A percentile compares a stretch with the other conserved stretches of the same genome.
phyloP scores from a whole-genome alignment of 371 early-diverging fungal species.

The Zychaea mexicana region DNA sequence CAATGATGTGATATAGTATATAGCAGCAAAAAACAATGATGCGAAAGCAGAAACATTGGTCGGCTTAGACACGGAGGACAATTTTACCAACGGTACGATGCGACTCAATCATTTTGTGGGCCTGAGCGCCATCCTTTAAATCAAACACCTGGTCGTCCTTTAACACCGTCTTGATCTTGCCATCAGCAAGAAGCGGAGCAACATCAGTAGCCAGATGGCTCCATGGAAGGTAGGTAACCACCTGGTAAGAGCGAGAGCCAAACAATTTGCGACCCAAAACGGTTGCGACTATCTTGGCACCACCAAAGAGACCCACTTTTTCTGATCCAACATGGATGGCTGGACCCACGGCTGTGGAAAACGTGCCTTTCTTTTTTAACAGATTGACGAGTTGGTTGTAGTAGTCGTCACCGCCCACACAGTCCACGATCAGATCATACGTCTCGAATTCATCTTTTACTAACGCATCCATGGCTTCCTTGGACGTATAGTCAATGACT shows the following conservation, averaged over 20 bases:
- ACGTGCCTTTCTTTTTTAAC: slow-evolving; percentile 38
- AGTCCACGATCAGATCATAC: slow-evolving; percentile 52
- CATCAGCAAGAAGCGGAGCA: slow-evolving; percentile 3
- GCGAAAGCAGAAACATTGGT: too few species aligned
- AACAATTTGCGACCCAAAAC: slow-evolving; percentile 11
- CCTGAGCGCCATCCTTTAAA: slow-evolving; percentile 43
- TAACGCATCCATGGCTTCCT: slow-evolving; percentile 27
- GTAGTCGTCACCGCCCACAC: slow-evolving; percentile 57
- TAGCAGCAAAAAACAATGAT: too few species aligned
- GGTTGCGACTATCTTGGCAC: slow-evolving; percentile 6
- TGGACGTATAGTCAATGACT: slow-evolving; percentile 57
- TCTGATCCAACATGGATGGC: slow-evolving; percentile 22
- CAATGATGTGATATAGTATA: too few species aligned
- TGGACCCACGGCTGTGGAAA: slow-evolving; percentile 49
- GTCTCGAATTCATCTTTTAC: slow-evolving; percentile 17
- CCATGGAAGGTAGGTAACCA: slow-evolving; percentile 16
- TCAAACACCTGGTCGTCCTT: slow-evolving; percentile 17
- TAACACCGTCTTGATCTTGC: slow-evolving; percentile 12
- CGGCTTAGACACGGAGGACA: slow-evolving; percentile 38
- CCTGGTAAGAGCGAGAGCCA: slow-evolving; percentile 13
- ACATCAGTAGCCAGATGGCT: slow-evolving; percentile 1
- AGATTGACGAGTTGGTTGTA: slow-evolving; percentile 30
- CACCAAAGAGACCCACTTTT: slow-evolving; percentile 15
- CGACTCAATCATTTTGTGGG: slow-evolving; percentile 38
- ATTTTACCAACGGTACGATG: slow-evolving; percentile 58